Base-by-base conservation (phyloP, 2,329 filamentous ascomycete species). In the Pyrenochaeta sp. region DNA sequence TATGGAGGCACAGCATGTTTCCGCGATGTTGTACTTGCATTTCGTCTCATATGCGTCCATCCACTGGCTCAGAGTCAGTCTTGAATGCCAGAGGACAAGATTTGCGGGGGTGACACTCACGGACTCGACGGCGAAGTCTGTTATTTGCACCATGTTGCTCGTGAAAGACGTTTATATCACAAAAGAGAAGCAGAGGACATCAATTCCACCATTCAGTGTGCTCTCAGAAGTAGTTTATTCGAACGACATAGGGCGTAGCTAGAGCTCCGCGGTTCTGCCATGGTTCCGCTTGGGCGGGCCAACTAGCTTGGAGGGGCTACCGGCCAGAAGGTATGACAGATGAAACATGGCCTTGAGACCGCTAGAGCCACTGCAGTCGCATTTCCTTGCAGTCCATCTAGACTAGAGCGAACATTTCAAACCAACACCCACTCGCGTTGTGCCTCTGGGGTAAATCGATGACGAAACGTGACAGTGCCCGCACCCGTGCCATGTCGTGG, bases 1-100 rank as follows among this genome's bases (percentile, higher is more conserved):
- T 24, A 94, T 82, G 3, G 90, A 92, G 2, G 89, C 87, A 54
- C 87, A 90, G 72, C 91, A 94, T 0, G 91, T 94, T 77, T 94
- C 91, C 56, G 91, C 90, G 48, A 94, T 85, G 75, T 96, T 93
- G 74, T 84, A 84, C 57, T 84, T 85, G 59, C 81, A 81, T 28
- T 77, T 78, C 1, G 77, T 79, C 64, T 86, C 83, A 66, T 85
- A 79, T 52, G 80, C 76, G 71, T 86, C 83, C 83, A 86, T 85
- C 84, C 84, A 86, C 84, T 86, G 45, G 9, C 25, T 13, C 13
- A 5, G 13, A 15, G 56, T 70, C 50, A 68, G 64, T 46, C 47
- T 39, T 57, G 40, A 58, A 48, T 19, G 54, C 19, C 19, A 19
- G 39, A 48, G 43, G 60, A 59, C 5, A 30, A 59, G 19, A 19